Base-by-base conservation (phyloP, 371 early-diverging fungal species). In the Amoeboaphelidium protococcarum region DNA sequence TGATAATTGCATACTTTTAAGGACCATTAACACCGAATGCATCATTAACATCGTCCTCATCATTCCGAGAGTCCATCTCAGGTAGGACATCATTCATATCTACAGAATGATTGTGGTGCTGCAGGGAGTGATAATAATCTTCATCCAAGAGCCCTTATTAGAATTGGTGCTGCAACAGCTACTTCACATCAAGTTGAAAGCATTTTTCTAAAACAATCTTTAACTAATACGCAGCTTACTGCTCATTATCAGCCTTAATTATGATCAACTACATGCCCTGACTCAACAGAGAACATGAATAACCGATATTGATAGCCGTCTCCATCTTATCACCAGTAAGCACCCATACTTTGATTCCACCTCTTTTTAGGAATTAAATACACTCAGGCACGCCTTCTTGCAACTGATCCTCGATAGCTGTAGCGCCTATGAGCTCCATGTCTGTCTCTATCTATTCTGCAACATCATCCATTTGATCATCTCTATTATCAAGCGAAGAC, bases 291-390 rank as follows among this genome's bases (percentile, higher is more conserved):
- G 77, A 77, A 56, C 81, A 80, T 21, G 80, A 64, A 54, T 70
- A 80, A 3, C 80, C 82, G 54, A 82, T 80, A 48, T 78, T 76
- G 63, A 80, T 76, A 26, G 66, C 65, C 41, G 64, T 65, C 55
- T 64, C 66, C 48, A 55, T 55, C 60, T 89, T 89, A 62, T 92
- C 94, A 16, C 94, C 94, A 0, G 94, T 92, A 47, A 90, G 58
- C 44, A 92, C 87, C 91, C 91, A 92, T 19, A 88, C 63, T 53
- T 80, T 81, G 51, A 90, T 86, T 16, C 89, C 89, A 0, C 83
- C 85, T 45, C 67, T 65, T 0, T 71, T 65, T 20, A 90, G 56
- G 40, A 68, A 68, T 2, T 76, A 72, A 31, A 46, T 46, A 26
- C 47, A 46, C 1, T 55, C 47, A 25, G 49, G 46, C 0, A 58